Evolutionary conservation across 805 yeast species (phyloP).

Genomic region (Pichia rugopelliculosa): DNA sequence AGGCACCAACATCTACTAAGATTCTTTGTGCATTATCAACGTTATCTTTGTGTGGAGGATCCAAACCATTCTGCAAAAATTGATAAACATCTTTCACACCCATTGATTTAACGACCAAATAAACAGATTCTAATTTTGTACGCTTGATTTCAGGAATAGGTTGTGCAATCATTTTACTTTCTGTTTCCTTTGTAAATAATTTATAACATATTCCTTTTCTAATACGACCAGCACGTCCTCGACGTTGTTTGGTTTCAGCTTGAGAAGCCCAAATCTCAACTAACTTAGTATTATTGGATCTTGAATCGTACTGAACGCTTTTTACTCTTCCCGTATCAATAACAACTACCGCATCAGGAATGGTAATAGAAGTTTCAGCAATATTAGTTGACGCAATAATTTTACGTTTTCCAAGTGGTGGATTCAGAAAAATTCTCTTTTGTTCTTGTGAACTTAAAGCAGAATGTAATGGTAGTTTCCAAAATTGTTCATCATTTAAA

Average conservation of each 20-base stretch:
- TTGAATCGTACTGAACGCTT: slow-evolving; percentile 62
- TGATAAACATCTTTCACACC: slow-evolving; percentile 64
- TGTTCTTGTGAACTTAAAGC: slow-evolving; percentile 81
- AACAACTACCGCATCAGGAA: slow-evolving; percentile 90
- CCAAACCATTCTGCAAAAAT: slow-evolving; percentile 70
- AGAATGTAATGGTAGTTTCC: slow-evolving; percentile 76
- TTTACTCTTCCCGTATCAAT: slow-evolving; percentile 85
- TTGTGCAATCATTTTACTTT: slow-evolving; percentile 51
- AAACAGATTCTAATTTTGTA: slow-evolving; percentile 75
- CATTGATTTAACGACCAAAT: slow-evolving; percentile 81
- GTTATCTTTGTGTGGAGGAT: slow-evolving; percentile 59
- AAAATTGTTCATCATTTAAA: slow-evolving; percentile 24
- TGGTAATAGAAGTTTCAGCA: slow-evolving; percentile 96
- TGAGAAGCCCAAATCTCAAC: slow-evolving; percentile 81
- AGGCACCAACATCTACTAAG: slow-evolving; percentile 67
- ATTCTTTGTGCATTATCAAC: slow-evolving; percentile 43
- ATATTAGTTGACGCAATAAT: slow-evolving; percentile 87
- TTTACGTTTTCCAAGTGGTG: slow-evolving; percentile 54
- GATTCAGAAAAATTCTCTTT: slow-evolving; percentile 56
- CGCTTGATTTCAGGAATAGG: slow-evolving; percentile 89
- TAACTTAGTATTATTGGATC: slow-evolving; percentile 59
- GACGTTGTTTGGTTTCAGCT: slow-evolving; percentile 84
- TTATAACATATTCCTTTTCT: slow-evolving; percentile 76
- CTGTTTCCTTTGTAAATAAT: slow-evolving; percentile 59
- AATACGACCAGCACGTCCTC: slow-evolving; percentile 99